A percentile compares a stretch with the other conserved stretches of the same genome.
These are phyloP conservation scores for Starmerella geochares DNA, from an alignment of 805 yeast species.

Conservation along the genomic window DNA sequence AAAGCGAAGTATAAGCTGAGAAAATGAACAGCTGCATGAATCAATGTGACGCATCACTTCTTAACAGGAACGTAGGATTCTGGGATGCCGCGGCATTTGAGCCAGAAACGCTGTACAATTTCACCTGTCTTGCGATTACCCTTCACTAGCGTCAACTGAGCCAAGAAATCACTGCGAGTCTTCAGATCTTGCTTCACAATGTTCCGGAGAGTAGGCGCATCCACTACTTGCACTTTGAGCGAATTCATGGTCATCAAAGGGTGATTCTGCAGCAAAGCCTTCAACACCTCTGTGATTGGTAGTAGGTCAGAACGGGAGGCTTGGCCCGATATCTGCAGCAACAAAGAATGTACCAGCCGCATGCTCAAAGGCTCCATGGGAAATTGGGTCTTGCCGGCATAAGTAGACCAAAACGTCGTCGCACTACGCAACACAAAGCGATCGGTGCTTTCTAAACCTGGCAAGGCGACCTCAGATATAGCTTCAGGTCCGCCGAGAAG, in stretches of 20 bases:
- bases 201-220: slow-evolving; percentile 15
- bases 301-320: slow-evolving; percentile 39
- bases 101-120: slow-evolving; percentile 31
- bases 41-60: too few species aligned
- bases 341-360: slow-evolving; percentile 33
- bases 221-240: slow-evolving; percentile 18
- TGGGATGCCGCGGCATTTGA: slow-evolving; percentile 29
- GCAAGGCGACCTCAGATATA: slow-evolving; percentile 33
- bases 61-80: slow-evolving; percentile 23
- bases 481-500: slow-evolving; percentile 19
- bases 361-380: slow-evolving; percentile 24
- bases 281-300: slow-evolving; percentile 35
- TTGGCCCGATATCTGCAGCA: slow-evolving; percentile 36
- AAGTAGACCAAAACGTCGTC: slow-evolving; percentile 45
- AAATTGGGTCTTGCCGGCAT: slow-evolving; percentile 29
- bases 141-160: slow-evolving; percentile 28
- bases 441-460: slow-evolving; percentile 41
- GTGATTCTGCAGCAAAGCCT: slow-evolving; percentile 29
- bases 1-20: not conserved
- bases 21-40: not conserved
- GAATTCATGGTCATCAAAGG: slow-evolving; percentile 12
- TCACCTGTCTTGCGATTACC: slow-evolving; percentile 28
- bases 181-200: slow-evolving; percentile 17
- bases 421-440: slow-evolving; percentile 45
- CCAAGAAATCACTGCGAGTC: slow-evolving; percentile 25